phyloP scores from a whole-genome alignment of 352 stramenopile species.

The Phytopythium helicoides region DNA sequence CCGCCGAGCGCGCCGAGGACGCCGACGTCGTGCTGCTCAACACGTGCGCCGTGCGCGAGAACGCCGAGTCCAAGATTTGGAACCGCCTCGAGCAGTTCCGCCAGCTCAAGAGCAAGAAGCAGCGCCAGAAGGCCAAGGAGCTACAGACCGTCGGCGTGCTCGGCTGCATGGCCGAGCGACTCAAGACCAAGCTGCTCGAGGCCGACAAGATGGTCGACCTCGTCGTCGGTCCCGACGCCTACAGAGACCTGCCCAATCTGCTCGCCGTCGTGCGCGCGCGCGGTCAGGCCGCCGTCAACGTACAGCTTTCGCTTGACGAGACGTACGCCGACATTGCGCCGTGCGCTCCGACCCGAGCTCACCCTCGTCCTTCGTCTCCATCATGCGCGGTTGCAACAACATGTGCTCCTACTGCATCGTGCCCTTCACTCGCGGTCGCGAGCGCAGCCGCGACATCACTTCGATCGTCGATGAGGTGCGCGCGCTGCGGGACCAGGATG shows the following conservation, averaged over 20 bases:
- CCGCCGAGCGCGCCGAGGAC: constrained; percentile 56
- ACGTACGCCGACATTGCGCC: constrained; percentile 98
- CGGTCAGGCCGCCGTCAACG: constrained; percentile 87
- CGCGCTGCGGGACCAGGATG: constrained; percentile 82
- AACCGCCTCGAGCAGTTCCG: constrained; percentile 79
- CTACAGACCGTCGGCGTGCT: constrained; percentile 93
- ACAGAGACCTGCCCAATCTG: constrained; percentile 96
- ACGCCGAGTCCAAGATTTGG: constrained; percentile 96
- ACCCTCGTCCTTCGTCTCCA: constrained; percentile 95
- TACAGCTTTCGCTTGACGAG: constrained; percentile 96
- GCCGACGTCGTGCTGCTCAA: constrained; percentile 98
- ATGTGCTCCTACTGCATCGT: constrained; percentile 99
- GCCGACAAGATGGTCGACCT: constrained; percentile 96
- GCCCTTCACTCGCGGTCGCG: constrained; percentile 97
- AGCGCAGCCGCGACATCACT: constrained; percentile 89
- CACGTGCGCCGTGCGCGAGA: constrained; percentile 99
- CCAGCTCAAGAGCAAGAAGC: constrained; percentile 71
- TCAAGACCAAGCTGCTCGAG: constrained; percentile 96
- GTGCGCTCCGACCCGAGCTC: constrained; percentile 83
- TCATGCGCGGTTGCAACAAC: constrained; percentile 99
- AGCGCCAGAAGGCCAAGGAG: constrained; percentile 47
- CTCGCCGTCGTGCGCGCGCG: constrained; percentile 82
- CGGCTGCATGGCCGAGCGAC: constrained; percentile 99
- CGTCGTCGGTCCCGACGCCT: constrained; percentile 98
- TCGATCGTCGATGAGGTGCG: constrained; percentile 96